These are phyloP conservation scores for Russula sp. DNA, from an alignment of 768 basidiomycete genomes.

Conservation along the genomic window DNA sequence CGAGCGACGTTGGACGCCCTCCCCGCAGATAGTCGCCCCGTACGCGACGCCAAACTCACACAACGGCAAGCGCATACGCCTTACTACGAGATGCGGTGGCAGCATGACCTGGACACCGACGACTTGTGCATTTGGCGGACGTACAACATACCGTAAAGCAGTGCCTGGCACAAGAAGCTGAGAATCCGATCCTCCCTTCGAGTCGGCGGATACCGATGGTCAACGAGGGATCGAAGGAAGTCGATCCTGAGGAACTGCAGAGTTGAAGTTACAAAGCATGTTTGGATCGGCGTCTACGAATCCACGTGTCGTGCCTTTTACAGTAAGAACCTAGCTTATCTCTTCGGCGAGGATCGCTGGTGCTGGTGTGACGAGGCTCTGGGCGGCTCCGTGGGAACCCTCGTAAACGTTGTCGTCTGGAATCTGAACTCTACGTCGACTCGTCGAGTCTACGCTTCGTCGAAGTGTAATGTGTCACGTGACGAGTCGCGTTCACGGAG, in stretches of 20 bases:
- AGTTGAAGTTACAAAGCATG: constrained; percentile 10
- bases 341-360: constrained; percentile 15
- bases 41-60: background rate
- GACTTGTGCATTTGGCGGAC: constrained; percentile 25
- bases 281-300: background rate
- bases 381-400: too few relatives aligned
- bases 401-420: too few relatives aligned
- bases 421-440: too few relatives aligned
- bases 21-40: constrained; percentile 16
- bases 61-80: background rate
- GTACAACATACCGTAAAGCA: constrained; percentile 25
- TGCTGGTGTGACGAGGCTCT: too few relatives aligned
- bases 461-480: too few relatives aligned
- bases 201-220: background rate
- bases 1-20: constrained; percentile 21
- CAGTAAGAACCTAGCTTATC: background rate
- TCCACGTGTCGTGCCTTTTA: too few relatives aligned
- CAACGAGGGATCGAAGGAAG: background rate
- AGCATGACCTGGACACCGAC: constrained; percentile 1
- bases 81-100: constrained; percentile 9
- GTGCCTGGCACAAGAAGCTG: background rate
- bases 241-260: background rate
- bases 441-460: too few relatives aligned
- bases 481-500: too few relatives aligned
- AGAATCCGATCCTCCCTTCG: too few relatives aligned